Conservation (phyloP, 2,329 filamentous ascomycete species). For the Colletotrichum lupini region DNA sequence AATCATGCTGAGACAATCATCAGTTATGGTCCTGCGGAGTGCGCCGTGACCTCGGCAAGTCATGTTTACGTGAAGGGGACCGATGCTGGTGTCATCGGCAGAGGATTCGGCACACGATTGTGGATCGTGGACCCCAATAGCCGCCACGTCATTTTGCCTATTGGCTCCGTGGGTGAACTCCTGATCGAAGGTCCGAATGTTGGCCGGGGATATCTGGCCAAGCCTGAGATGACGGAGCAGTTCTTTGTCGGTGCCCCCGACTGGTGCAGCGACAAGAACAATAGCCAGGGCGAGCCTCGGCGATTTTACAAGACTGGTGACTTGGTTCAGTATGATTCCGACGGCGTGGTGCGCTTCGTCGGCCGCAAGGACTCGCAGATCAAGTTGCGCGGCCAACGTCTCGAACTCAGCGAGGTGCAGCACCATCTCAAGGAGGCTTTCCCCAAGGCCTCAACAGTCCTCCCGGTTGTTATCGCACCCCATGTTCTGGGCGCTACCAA, state of each 20-base stretch:
- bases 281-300: constrained; percentile 40
- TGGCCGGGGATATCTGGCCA: constrained; percentile 60
- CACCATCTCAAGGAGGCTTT: constrained; percentile 8
- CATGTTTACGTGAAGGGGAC: background rate
- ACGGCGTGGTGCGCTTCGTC: constrained; percentile 55
- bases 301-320: constrained; percentile 61
- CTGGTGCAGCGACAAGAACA: too few relatives aligned
- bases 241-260: constrained; percentile 40
- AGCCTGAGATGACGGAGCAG: constrained; percentile 43
- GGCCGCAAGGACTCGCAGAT: constrained; percentile 69
- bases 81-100: background rate
- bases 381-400: constrained; percentile 68
- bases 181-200: constrained; percentile 57
- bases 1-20: background rate
- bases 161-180: constrained; percentile 43
- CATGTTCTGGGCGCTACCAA: background rate
- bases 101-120: background rate
- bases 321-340: constrained; percentile 52
- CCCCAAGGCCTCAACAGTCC: too few relatives aligned
- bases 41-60: background rate
- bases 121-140: background rate
- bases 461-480: background rate
- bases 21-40: background rate
- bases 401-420: constrained; percentile 57
- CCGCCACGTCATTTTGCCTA: background rate